These are phyloP conservation scores for Apiotrichum siamense DNA, from an alignment of 1,284 basidiomycete species.

Conservation along the genomic window DNA sequence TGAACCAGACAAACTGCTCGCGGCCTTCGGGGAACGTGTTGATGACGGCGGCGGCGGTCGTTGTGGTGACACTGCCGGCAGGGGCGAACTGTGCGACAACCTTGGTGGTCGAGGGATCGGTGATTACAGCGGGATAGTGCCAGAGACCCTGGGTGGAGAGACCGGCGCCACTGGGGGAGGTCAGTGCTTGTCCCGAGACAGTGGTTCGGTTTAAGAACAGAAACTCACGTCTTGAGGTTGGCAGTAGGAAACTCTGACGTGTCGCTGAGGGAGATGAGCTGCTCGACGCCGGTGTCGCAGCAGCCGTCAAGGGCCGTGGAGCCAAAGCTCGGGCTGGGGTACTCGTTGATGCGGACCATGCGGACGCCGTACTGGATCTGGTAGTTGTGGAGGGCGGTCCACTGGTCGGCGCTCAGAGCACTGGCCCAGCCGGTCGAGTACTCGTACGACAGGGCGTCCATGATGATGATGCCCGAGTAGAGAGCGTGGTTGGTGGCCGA, in stretches of 20 bases:
- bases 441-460: slow-evolving; percentile 1
- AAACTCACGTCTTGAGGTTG: slow-evolving; percentile 1
- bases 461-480: slow-evolving; percentile 7
- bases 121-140: slow-evolving; percentile 5
- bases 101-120: background rate
- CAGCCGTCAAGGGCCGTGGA: background rate
- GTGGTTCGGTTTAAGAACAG: no score
- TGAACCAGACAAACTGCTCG: slow-evolving; percentile 9
- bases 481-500: background rate
- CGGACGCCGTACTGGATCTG: slow-evolving; percentile 3
- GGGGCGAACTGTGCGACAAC: slow-evolving; percentile 1
- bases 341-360: slow-evolving; percentile 13
- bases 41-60: slow-evolving; percentile 7
- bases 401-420: slow-evolving; percentile 4
- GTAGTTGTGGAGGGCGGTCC: slow-evolving; percentile 1
- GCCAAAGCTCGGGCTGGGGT: slow-evolving; percentile 2
- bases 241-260: slow-evolving; percentile 1
- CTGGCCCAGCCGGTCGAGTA: background rate
- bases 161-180: background rate
- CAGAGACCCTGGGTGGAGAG: slow-evolving; percentile 1
- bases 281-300: background rate
- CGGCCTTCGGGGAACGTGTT: slow-evolving; percentile 2
- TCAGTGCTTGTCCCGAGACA: no score
- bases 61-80: background rate
- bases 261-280: slow-evolving; percentile 3